Evolutionary conservation across 768 basidiomycete species (phyloP), one percentile per base, ranked within the genome.

Genomic region (Leccinum longicurvipes): DNA sequence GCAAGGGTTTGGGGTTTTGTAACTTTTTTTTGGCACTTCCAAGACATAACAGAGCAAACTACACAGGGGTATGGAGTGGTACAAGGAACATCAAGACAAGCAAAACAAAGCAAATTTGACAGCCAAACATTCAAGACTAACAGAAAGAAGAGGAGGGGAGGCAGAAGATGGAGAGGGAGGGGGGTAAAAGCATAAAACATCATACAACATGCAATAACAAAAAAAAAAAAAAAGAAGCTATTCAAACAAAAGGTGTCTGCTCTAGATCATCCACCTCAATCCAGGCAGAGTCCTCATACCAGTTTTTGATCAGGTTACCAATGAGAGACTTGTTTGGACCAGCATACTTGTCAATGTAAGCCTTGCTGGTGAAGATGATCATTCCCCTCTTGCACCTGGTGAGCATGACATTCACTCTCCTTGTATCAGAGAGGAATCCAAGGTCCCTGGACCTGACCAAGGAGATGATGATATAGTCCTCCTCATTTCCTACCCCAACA

Each of bases 401-500:
- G 8, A 93, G 83, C 89, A 93, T 91, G 55, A 93, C 91, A 84
- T 93, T 93, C 51, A 87, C 86, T 17, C 91, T 79, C 27, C 86
- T 79, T 10, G 77, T 60, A 62, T 84, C 84, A 14, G 70, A 65
- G 31, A 93, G 74, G 60, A 93, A 93, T 5, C 91, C 91, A 47
- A 86, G 73, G 4, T 75, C 78, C 31, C 70, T 71, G 0, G 87
- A 79, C 24, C 89, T 78, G 6, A 89, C 88, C 15, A 88, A 59
- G 7, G 89, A 91, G 47, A 91, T 78, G 56, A 91, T 77, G 46
- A 91, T 85, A 28, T 81, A 82, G 53, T 92, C 84, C 51, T 87
- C 87, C 64, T 93, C 91, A 77, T 93, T 92, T 11, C 91, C 91
- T 92, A 59, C 3, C 64, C 48, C 4, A 47, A 11, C 34, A 58